Conservation (phyloP, 2,329 filamentous ascomycete genomes). For the Epichloe aotearoae region DNA sequence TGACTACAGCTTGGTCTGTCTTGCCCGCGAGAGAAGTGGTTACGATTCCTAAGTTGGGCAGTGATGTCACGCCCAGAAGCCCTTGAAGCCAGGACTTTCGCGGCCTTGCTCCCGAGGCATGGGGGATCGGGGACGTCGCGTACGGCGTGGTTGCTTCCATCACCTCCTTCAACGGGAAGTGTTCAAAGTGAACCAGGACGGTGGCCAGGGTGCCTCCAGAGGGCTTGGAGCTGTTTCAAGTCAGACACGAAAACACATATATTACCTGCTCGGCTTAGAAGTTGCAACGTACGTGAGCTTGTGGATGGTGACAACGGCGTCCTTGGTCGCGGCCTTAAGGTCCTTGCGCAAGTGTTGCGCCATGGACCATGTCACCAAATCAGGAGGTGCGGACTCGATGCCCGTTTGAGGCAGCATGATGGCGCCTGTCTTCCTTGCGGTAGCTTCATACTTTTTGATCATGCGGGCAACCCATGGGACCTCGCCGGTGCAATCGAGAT, state of each 20-base stretch:
- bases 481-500: slow-evolving; percentile 51
- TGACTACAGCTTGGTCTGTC: slow-evolving; percentile 41
- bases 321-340: slow-evolving; percentile 34
- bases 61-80: slow-evolving; percentile 34
- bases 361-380: slow-evolving; percentile 43
- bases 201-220: slow-evolving; percentile 61
- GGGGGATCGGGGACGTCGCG: slow-evolving; percentile 42
- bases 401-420: slow-evolving; percentile 49
- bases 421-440: slow-evolving; percentile 40
- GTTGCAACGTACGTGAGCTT: slow-evolving; percentile 22
- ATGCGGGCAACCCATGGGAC: slow-evolving; percentile 43
- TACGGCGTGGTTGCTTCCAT: slow-evolving; percentile 34
- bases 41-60: slow-evolving; percentile 41
- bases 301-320: slow-evolving; percentile 40
- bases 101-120: slow-evolving; percentile 20
- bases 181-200: slow-evolving; percentile 44
- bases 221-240: slow-evolving; percentile 20
- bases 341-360: slow-evolving; percentile 36
- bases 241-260: neutral
- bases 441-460: slow-evolving; percentile 43
- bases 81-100: slow-evolving; percentile 24
- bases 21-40: slow-evolving; percentile 37
- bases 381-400: slow-evolving; percentile 48
- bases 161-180: slow-evolving; percentile 35
- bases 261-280: neutral